These are phyloP conservation scores for Calonectria pseudoturangicola DNA, from an alignment of 2,329 filamentous ascomycete species.

Conservation along the genomic window DNA sequence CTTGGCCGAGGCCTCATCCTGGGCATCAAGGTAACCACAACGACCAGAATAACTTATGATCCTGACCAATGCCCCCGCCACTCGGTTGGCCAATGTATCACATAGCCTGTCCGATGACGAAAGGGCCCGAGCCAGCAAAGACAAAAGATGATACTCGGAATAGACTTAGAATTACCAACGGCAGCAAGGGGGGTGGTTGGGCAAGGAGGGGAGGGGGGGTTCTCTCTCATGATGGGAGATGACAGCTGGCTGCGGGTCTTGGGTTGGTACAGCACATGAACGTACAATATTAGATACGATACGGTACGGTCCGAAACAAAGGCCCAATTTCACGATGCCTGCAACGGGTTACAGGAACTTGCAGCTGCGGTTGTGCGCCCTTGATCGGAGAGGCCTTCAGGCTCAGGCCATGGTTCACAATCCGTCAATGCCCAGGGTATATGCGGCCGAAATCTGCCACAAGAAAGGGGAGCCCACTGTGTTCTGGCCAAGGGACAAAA, in stretches of 20 bases:
- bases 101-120: constrained; percentile 42
- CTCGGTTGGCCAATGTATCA: constrained; percentile 43
- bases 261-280: constrained; percentile 43
- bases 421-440: constrained; percentile 24
- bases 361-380: constrained; percentile 29
- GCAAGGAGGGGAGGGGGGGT: constrained; percentile 30
- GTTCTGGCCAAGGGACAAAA: neutral
- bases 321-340: constrained; percentile 41
- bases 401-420: constrained; percentile 24
- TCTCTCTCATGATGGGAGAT: constrained; percentile 38
- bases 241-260: constrained; percentile 49
- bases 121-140: constrained; percentile 26
- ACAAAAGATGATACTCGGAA: neutral
- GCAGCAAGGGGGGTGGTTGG: neutral
- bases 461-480: neutral
- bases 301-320: constrained; percentile 52
- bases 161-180: constrained; percentile 11
- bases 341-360: constrained; percentile 33
- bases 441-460: constrained; percentile 9
- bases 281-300: constrained; percentile 52
- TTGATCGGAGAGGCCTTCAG: constrained; percentile 21
- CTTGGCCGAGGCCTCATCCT: constrained; percentile 19
- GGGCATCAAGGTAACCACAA: constrained; percentile 12
- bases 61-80: constrained; percentile 39
- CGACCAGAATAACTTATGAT: constrained; percentile 23